Percentiles rank a stretch among this genome's conserved stretches.
These are phyloP conservation scores for Austropuccinia psidii DNA, from an alignment of 1,284 basidiomycete species.

Conservation along the genomic window DNA sequence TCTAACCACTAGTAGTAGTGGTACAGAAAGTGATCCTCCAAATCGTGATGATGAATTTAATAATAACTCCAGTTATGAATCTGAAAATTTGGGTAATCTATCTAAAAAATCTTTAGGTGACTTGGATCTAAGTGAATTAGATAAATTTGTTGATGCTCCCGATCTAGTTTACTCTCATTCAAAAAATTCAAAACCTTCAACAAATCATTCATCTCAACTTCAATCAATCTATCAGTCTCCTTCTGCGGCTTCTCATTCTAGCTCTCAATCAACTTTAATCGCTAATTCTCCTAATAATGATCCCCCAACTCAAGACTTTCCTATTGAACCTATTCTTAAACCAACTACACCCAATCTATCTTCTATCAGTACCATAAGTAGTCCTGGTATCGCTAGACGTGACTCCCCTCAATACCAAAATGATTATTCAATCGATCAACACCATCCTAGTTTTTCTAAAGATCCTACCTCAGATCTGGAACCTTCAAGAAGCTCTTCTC, in stretches of 20 bases:
- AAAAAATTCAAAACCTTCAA: neutral
- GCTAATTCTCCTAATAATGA: neutral
- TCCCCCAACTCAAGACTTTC: neutral
- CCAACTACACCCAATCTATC: neutral
- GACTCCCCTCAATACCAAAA: slow-evolving; percentile 15
- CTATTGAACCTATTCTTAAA: neutral
- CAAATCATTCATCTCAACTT: too few relatives aligned
- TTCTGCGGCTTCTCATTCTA: slow-evolving; percentile 8
- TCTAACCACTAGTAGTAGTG: slow-evolving; percentile 20
- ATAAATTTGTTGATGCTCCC: neutral
- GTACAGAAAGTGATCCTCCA: slow-evolving; percentile 21
- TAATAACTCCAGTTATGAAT: neutral
- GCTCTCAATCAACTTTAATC: slow-evolving; percentile 29
- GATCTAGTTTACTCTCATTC: neutral
- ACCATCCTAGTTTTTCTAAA: neutral
- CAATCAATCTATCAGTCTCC: too few relatives aligned
- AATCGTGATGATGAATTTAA: neutral
- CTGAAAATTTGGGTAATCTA: neutral
- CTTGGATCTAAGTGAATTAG: slow-evolving; percentile 4
- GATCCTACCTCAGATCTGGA: neutral
- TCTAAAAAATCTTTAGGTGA: slow-evolving; percentile 28
- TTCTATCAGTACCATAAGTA: slow-evolving; percentile 9
- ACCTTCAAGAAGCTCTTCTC: slow-evolving; percentile 3
- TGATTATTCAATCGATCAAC: slow-evolving; percentile 4
- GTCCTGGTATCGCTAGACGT: slow-evolving; percentile 31